Evolutionary conservation across 2,329 filamentous ascomycete genomes (phyloP).

Genomic region (Dothistroma pini): DNA sequence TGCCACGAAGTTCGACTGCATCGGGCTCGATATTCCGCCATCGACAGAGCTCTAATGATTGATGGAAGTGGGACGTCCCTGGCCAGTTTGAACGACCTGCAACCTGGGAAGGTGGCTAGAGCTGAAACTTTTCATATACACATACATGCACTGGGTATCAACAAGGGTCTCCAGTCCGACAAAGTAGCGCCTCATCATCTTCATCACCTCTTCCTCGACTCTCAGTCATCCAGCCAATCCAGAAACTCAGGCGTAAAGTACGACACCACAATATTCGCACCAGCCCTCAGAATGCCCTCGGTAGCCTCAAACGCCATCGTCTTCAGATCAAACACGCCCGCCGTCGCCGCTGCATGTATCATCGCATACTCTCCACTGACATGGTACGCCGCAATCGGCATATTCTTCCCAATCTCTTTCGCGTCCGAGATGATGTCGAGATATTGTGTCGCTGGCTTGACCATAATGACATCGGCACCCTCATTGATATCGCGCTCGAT

Average conservation of each 20-base stretch:
- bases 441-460: conserved; percentile 94
- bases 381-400: conserved; percentile 94
- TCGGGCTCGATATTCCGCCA: too few relatives aligned
- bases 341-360: conserved; percentile 93
- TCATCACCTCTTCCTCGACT: neutral
- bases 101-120: neutral
- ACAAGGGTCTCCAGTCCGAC: neutral
- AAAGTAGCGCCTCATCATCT: neutral
- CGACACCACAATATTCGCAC: conserved; percentile 86
- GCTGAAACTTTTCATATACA: neutral
- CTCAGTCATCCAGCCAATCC: conserved; percentile 53
- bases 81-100: neutral
- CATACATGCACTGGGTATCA: neutral
- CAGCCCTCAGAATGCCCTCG: conserved; percentile 87
- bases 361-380: conserved; percentile 97
- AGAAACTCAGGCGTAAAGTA: conserved; percentile 86
- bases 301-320: conserved; percentile 93
- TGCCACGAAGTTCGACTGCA: too few relatives aligned
- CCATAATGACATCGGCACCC: conserved; percentile 98
- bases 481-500: conserved; percentile 87
- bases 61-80: too few relatives aligned
- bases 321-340: conserved; percentile 93
- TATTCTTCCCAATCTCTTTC: conserved; percentile 85
- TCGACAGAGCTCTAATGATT: too few relatives aligned
- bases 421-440: conserved; percentile 97